Percentiles rank a stretch among this genome's conserved stretches.
Conservation (phyloP, 305 asterid genomes). For the Caryopteris hybrid region DNA sequence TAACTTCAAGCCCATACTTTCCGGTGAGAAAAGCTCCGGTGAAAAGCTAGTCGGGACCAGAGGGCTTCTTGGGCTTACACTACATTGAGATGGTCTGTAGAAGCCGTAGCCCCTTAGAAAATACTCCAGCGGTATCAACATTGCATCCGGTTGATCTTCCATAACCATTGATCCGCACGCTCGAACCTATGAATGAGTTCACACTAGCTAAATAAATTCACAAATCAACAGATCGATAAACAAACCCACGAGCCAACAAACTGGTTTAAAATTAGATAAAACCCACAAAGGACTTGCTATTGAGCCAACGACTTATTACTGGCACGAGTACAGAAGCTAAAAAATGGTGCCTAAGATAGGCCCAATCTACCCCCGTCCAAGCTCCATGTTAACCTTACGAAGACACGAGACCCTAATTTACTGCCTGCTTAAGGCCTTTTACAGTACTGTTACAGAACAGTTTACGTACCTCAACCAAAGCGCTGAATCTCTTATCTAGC, state of each 20-base stretch:
- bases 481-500: slow-evolving; percentile 79
- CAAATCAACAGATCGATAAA: too few relatives aligned
- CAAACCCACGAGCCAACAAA: too few relatives aligned
- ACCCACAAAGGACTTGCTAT: too few relatives aligned
- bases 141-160: slow-evolving; percentile 84
- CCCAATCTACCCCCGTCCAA: too few relatives aligned
- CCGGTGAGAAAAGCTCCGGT: slow-evolving; percentile 88
- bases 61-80: slow-evolving; percentile 81
- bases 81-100: slow-evolving; percentile 54
- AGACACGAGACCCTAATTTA: too few relatives aligned
- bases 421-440: too few relatives aligned
- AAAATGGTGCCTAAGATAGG: not conserved
- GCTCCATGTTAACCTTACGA: too few relatives aligned
- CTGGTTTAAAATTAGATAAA: too few relatives aligned
- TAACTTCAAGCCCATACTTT: slow-evolving; percentile 88
- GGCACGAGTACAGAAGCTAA: not conserved
- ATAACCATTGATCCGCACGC: slow-evolving; percentile 83
- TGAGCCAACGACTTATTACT: too few relatives aligned
- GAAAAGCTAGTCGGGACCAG: slow-evolving; percentile 77
- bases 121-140: slow-evolving; percentile 74
- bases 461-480: slow-evolving; percentile 70
- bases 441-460: too few relatives aligned
- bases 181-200: slow-evolving; percentile 53
- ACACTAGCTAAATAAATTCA: too few relatives aligned
- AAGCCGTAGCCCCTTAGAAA: slow-evolving; percentile 72